Percentiles rank a stretch among this genome's conserved stretches.
Conservation (phyloP, 805 yeast genomes). For the Candida suzukii region DNA sequence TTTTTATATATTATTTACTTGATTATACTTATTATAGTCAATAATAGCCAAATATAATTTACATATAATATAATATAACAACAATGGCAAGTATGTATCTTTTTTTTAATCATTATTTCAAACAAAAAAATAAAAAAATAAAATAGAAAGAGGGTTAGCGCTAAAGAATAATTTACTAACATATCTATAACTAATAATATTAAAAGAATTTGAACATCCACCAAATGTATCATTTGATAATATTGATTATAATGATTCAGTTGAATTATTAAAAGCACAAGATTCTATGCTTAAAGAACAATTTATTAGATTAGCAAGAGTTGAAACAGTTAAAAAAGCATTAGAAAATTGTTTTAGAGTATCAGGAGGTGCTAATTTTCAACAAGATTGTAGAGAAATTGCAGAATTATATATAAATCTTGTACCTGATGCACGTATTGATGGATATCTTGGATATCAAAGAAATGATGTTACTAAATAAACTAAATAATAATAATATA, state of each 20-base stretch:
- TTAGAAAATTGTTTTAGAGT: slow-evolving; percentile 60
- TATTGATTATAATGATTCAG: slow-evolving; percentile 63
- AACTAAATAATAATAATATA: slow-evolving; percentile 1
- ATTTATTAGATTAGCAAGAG: slow-evolving; percentile 62
- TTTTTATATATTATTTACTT: too few species aligned
- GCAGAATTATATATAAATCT: slow-evolving; percentile 72
- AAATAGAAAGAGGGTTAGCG: too few species aligned
- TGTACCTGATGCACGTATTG: slow-evolving; percentile 61
- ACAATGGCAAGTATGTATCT: too few species aligned
- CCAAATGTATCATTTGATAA: slow-evolving; percentile 79
- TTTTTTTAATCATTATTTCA: too few species aligned
- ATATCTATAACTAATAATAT: too few species aligned
- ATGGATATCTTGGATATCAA: slow-evolving; percentile 80
- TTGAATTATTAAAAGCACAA: slow-evolving; percentile 66
- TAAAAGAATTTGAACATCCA: slow-evolving; percentile 30
- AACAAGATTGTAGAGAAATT: slow-evolving; percentile 74
- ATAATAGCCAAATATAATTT: too few species aligned
- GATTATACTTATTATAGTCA: too few species aligned
- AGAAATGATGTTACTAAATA: slow-evolving; percentile 80
- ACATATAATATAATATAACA: too few species aligned
- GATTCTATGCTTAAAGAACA: slow-evolving; percentile 73
- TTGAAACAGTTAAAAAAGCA: slow-evolving; percentile 66
- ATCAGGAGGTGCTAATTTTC: slow-evolving; percentile 53
- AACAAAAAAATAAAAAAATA: too few species aligned
- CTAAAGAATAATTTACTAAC: too few species aligned